Evolutionary conservation across 768 basidiomycete species (phyloP).

Genomic region (Exidia glandulosa): DNA sequence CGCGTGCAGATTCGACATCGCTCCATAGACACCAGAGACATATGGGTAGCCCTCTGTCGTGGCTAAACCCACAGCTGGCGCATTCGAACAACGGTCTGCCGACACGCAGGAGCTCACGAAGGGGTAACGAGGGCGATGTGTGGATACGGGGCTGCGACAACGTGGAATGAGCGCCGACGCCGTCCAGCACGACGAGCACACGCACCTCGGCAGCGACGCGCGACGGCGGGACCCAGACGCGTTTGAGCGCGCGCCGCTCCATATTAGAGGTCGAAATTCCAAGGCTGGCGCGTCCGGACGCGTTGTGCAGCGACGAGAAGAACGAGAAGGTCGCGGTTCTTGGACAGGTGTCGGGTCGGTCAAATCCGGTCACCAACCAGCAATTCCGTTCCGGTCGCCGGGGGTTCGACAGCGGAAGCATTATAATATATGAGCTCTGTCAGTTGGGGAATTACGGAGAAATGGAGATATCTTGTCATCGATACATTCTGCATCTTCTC

Average conservation of each 20-base stretch:
- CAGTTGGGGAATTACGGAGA: no score
- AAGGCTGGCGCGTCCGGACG: neutral
- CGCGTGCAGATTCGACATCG: neutral
- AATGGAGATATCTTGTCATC: no score
- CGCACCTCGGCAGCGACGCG: neutral
- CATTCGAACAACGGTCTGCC: neutral
- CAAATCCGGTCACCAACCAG: no score
- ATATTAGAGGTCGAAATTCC: neutral
- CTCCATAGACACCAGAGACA: neutral
- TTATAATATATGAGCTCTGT: no score
- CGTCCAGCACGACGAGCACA: neutral
- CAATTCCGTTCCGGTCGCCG: no score
- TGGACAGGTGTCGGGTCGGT: no score
- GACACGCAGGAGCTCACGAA: neutral
- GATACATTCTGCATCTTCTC: no score
- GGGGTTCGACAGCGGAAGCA: no score
- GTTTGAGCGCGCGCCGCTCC: neutral
- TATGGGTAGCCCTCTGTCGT: neutral
- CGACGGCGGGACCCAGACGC: neutral
- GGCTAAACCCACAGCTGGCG: neutral
- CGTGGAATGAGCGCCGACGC: neutral
- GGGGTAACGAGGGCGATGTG: neutral
- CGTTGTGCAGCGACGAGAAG: no score
- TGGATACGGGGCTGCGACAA: neutral
- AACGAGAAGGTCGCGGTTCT: no score